phyloP scores from a whole-genome alignment of 345 rosid genomes.

The Linum tenue region DNA sequence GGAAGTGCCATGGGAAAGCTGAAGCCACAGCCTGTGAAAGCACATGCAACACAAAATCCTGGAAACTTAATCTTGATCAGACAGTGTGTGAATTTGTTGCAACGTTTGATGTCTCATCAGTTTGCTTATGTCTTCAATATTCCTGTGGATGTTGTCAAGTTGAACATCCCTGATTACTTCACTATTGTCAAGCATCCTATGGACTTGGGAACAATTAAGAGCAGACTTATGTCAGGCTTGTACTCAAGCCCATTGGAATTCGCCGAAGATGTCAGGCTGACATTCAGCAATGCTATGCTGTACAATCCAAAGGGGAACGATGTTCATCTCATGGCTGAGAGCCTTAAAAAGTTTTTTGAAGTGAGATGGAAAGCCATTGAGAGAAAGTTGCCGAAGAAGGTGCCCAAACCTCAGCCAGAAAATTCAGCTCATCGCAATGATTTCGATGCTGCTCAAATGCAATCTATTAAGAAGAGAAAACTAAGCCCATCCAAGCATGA shows the following conservation, averaged over 20 bases:
- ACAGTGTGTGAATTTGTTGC: conserved; percentile 20
- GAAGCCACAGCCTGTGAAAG: conserved; percentile 42
- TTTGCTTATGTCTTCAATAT: conserved; percentile 2
- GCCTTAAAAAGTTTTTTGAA: conserved; percentile 24
- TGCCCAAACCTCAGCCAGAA: not conserved
- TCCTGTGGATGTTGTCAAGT: conserved; percentile 1
- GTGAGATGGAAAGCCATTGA: conserved; percentile 24
- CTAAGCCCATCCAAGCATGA: conserved; percentile 9
- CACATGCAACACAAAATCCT: conserved; percentile 26
- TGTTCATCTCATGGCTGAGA: conserved; percentile 4
- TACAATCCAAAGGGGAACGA: conserved; percentile 2
- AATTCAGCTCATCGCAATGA: conserved; percentile 3
- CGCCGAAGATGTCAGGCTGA: conserved; percentile 1
- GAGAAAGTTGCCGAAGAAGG: conserved; percentile 17
- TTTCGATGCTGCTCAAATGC: conserved; percentile 3
- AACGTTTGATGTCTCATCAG: conserved; percentile 5
- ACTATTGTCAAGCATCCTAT: conserved; percentile 2
- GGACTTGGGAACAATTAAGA: conserved; percentile 4
- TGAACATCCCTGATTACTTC: conserved; percentile 13
- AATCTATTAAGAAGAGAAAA: conserved; percentile 18
- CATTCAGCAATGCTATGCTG: conserved; percentile 2
- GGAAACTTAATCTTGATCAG: conserved; percentile 29
- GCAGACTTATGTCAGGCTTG: not conserved
- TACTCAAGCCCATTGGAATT: conserved; percentile 7
- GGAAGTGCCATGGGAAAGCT: conserved; percentile 29